Conservation (phyloP, 108 stramenopile genomes). For the Nannochloropsis salina region DNA sequence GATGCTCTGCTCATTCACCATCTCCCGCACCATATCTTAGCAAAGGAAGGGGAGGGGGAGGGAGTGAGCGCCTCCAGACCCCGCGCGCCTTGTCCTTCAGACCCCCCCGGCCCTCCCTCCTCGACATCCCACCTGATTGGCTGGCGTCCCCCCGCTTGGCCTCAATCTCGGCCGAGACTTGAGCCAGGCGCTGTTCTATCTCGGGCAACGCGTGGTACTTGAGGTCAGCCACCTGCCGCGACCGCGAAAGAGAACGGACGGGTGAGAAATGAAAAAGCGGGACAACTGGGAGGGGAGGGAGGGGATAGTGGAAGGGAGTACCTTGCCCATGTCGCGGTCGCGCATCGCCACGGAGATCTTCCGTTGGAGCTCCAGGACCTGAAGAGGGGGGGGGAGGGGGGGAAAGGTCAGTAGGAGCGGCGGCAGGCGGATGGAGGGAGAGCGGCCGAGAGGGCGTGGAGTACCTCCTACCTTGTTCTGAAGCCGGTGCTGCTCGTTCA, state of each 20-base stretch:
- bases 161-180: conserved; percentile 26
- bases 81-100: background rate
- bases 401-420: background rate
- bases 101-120: conserved; percentile 60
- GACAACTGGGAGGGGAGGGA: background rate
- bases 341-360: conserved; percentile 60
- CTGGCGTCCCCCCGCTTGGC: conserved; percentile 82
- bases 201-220: background rate
- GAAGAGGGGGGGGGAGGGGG: background rate
- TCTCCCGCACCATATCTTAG: conserved; percentile 59
- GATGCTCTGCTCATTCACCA: conserved; percentile 82
- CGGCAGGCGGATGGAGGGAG: background rate
- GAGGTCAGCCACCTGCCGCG: background rate
- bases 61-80: background rate
- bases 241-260: background rate
- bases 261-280: background rate
- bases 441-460: background rate
- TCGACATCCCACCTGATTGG: conserved; percentile 64
- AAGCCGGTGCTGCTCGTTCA: conserved; percentile 56
- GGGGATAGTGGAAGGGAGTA: conserved; percentile 32
- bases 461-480: conserved; percentile 26
- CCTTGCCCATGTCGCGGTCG: conserved; percentile 68
- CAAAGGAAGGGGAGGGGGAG: background rate
- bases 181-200: conserved; percentile 56
- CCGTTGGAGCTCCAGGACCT: conserved; percentile 7